A percentile compares a stretch with the other conserved stretches of the same genome.
Conservation (phyloP, 495 filamentous ascomycete genomes). For the Penicillium ucsense region DNA sequence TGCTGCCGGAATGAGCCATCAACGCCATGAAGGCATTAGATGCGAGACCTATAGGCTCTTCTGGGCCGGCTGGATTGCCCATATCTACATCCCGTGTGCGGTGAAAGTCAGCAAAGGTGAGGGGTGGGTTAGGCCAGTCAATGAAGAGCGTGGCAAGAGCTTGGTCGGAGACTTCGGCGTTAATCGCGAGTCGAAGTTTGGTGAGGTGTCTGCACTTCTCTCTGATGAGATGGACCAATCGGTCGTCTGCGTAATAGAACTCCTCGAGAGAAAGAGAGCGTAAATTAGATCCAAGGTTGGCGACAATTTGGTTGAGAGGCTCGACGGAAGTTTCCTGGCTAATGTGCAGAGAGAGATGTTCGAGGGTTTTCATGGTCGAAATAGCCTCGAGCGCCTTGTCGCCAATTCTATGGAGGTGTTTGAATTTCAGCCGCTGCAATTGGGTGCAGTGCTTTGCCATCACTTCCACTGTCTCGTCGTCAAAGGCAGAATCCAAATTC, state of each 20-base stretch:
- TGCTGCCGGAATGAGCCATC: constrained; percentile 70
- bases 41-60: constrained; percentile 55
- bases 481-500: constrained; percentile 61
- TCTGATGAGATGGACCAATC: constrained; percentile 55
- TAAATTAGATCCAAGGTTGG: constrained; percentile 47
- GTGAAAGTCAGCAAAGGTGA: constrained; percentile 61
- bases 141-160: constrained; percentile 62
- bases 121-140: constrained; percentile 60
- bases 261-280: constrained; percentile 63
- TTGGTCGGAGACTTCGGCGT: constrained; percentile 61
- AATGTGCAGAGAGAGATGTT: constrained; percentile 64
- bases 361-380: constrained; percentile 44
- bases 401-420: constrained; percentile 43
- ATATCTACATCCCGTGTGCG: constrained; percentile 67
- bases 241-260: constrained; percentile 48
- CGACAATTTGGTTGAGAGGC: constrained; percentile 49
- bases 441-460: constrained; percentile 51
- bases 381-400: constrained; percentile 42
- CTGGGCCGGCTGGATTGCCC: constrained; percentile 49
- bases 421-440: constrained; percentile 65
- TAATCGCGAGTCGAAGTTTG: constrained; percentile 72
- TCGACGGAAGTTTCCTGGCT: constrained; percentile 43
- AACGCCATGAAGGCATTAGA: constrained; percentile 63
- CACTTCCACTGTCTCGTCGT: constrained; percentile 51
- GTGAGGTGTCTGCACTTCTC: constrained; percentile 50